Evolutionary conservation across 2,329 filamentous ascomycete genomes (phyloP), one percentile per base, ranked within the genome.

Genomic region (Talaromyces pinophilus): DNA sequence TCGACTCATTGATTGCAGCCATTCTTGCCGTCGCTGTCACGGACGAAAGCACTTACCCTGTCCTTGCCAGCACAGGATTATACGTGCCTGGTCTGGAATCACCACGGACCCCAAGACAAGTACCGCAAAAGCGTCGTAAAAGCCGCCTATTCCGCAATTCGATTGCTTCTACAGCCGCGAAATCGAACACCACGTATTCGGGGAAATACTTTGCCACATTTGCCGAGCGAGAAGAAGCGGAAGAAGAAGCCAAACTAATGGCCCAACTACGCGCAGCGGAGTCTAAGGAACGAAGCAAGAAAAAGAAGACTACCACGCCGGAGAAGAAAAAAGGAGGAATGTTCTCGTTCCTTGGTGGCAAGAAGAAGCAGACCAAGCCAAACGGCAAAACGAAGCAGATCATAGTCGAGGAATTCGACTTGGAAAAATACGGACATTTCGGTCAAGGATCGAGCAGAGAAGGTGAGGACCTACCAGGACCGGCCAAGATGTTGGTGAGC

Each of bases 1-100:
- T 84, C 42, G 82, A 84, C 68, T 80, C 81, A 5, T 70, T 83
- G 13, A 72, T 84, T 54, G 78, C 80, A 1, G 78, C 82, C 4
- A 74, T 83, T 7, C 70, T 84, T 19, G 76, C 80, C 2, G 78
- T 83, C 17, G 80, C 80, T 0, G 75, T 81, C 62, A 78, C 80
- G 0, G 81, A 83, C 60, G 73, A 79, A 63, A 69, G 71, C 13
- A 81, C 77, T 1, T 81, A 77, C 30, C 73, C 73, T 0, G 72
- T 80, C 5, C 69, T 83, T 3, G 76, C 74, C 4, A 73, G 75
- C 35, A 80, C 81, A 73, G 67, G 71, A 4, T 67, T 78, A 11
- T 72, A 72, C 61, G 69, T 71, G 2, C 69, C 74, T 0, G 69
- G 69, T 11, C 64, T 67, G 15, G 64, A 68, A 35, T 63, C 68